Evolutionary conservation across 2,329 filamentous ascomycete genomes (phyloP).

Genomic region (Ambrosiella cleistominuta): DNA sequence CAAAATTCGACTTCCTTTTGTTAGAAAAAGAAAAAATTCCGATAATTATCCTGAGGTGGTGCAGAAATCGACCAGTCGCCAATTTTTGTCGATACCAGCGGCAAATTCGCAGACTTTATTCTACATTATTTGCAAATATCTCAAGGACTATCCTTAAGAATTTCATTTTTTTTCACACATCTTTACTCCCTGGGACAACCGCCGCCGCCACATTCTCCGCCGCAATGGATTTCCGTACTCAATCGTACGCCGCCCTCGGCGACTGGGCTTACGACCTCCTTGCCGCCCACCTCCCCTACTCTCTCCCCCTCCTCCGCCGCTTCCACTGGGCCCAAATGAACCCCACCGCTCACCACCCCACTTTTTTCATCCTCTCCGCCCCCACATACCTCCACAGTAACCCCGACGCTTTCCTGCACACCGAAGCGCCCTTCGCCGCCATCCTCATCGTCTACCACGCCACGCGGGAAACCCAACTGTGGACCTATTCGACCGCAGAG

Average conservation of each 20-base stretch:
- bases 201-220: background rate
- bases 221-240: background rate
- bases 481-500: conserved; percentile 41
- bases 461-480: conserved; percentile 46
- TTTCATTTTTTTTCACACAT: background rate
- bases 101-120: background rate
- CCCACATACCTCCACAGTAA: conserved; percentile 13
- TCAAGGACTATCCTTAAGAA: background rate
- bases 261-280: conserved; percentile 23
- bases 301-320: conserved; percentile 43
- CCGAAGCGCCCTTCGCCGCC: conserved; percentile 27
- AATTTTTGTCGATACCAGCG: background rate
- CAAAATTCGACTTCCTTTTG: background rate
- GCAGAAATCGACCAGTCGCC: too few species aligned
- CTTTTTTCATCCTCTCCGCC: conserved; percentile 22
- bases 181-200: background rate
- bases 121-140: background rate
- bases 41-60: background rate
- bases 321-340: conserved; percentile 33
- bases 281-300: conserved; percentile 33
- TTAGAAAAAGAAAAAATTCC: background rate
- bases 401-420: background rate
- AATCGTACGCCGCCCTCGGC: background rate
- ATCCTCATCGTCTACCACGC: conserved; percentile 44
- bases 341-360: background rate